phyloP scores from a whole-genome alignment of 2,329 filamentous ascomycete genomes.

The Ophiostoma angusticollis region DNA sequence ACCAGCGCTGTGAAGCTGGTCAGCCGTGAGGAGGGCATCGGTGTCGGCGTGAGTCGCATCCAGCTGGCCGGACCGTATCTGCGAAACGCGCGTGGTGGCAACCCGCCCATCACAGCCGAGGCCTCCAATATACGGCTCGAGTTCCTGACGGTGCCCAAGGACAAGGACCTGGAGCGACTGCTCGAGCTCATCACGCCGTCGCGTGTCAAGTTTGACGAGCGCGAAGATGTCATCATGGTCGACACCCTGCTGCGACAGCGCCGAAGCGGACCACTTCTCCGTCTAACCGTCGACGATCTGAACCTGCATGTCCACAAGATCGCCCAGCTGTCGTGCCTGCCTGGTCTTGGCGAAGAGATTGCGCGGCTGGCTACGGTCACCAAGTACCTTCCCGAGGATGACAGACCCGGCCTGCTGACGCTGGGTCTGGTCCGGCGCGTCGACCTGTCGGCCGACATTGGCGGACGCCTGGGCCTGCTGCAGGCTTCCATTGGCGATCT shows the following conservation, averaged over 20 bases:
- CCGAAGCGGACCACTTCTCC: conserved; percentile 71
- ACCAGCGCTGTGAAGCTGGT: conserved; percentile 75
- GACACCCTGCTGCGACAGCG: conserved; percentile 81
- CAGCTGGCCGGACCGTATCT: conserved; percentile 59
- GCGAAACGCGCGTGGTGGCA: conserved; percentile 31
- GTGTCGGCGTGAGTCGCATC: conserved; percentile 63
- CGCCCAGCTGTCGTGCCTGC: conserved; percentile 53
- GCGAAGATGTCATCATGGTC: conserved; percentile 86
- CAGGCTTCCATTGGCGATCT: conserved; percentile 46
- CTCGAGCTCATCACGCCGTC: conserved; percentile 83
- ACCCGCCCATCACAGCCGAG: conserved; percentile 49
- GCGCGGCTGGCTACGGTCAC: conserved; percentile 73
- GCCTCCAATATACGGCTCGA: conserved; percentile 57
- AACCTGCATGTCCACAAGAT: conserved; percentile 50
- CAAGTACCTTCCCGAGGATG: conserved; percentile 92
- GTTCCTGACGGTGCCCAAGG: conserved; percentile 59
- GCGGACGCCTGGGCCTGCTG: conserved; percentile 54
- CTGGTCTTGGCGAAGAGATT: conserved; percentile 64
- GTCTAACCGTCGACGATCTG: conserved; percentile 52
- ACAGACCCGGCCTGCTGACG: conserved; percentile 76
- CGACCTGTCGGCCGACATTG: conserved; percentile 48
- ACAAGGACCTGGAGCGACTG: conserved; percentile 68
- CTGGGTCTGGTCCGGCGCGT: conserved; percentile 54
- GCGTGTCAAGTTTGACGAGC: conserved; percentile 72
- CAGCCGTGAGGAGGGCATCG: conserved; percentile 58